A percentile compares a stretch with the other conserved stretches of the same genome.
phyloP scores from a whole-genome alignment of 306 rosid genomes.

The Erythrophleum fordii region DNA sequence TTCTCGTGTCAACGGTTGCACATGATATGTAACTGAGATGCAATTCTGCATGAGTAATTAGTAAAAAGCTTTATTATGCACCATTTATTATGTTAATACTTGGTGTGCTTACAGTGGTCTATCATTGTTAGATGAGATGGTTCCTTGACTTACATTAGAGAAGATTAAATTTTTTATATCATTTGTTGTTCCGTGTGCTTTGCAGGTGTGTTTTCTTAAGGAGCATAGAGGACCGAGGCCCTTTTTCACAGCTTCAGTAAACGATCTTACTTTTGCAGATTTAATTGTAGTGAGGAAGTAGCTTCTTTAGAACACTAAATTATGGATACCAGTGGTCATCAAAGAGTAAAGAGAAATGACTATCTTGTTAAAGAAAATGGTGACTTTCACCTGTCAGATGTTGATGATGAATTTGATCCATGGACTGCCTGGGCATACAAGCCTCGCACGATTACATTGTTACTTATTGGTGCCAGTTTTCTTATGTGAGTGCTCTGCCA shows the following conservation, averaged over 20 bases:
- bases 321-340: conserved; percentile 80
- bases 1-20: conserved; percentile 25
- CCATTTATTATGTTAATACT: background rate
- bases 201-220: conserved; percentile 35
- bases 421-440: conserved; percentile 99
- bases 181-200: conserved; percentile 35
- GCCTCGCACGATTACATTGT: conserved; percentile 92
- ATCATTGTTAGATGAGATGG: conserved; percentile 20
- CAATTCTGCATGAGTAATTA: background rate
- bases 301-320: conserved; percentile 35
- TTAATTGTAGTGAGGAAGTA: conserved; percentile 51
- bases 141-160: conserved; percentile 20
- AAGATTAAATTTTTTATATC: conserved; percentile 10
- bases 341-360: conserved; percentile 62
- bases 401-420: conserved; percentile 88
- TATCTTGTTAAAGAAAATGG: conserved; percentile 68
- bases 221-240: conserved; percentile 22
- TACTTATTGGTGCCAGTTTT: conserved; percentile 93
- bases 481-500: conserved; percentile 80
- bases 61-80: conserved; percentile 4
- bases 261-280: conserved; percentile 39
- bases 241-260: conserved; percentile 26
- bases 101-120: background rate
- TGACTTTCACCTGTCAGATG: conserved; percentile 48
- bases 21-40: conserved; percentile 11